These are phyloP conservation scores for Lenwebbia sp. DNA, from an alignment of 345 rosid genomes.

Conservation along the genomic window DNA sequence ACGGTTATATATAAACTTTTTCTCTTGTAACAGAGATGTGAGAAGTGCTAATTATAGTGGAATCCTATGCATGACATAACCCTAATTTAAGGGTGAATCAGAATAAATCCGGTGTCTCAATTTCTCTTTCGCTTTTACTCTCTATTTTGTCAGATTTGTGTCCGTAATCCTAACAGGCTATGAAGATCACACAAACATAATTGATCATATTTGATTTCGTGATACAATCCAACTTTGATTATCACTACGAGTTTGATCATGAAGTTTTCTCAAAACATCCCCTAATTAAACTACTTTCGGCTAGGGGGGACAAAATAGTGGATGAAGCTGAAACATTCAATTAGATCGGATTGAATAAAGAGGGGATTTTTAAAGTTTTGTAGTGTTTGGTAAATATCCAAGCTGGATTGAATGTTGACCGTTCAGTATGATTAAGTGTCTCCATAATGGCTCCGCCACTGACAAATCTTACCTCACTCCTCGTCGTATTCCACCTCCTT, in stretches of 20 bases:
- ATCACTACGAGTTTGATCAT: not conserved
- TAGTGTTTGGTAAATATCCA: not conserved
- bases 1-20: too few species aligned
- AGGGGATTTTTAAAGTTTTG: not conserved
- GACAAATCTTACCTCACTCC: not conserved
- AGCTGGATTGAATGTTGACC: not conserved
- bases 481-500: not conserved
- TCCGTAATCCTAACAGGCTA: not conserved
- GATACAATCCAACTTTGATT: not conserved
- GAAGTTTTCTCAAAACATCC: not conserved
- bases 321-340: not conserved
- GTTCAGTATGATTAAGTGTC: not conserved
- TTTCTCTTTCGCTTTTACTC: too few species aligned
- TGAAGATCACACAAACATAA: not conserved
- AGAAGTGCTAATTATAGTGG: too few species aligned
- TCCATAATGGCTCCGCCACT: not conserved
- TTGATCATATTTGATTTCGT: not conserved
- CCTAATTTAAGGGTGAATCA: too few species aligned
- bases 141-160: too few species aligned
- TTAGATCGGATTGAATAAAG: not conserved
- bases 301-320: not conserved
- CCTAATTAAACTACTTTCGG: not conserved
- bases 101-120: too few species aligned
- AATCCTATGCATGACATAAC: accelerated
- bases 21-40: too few species aligned